Evolutionary conservation across 2,329 filamentous ascomycete species (phyloP).

Genomic region (Eurotiales sp.): DNA sequence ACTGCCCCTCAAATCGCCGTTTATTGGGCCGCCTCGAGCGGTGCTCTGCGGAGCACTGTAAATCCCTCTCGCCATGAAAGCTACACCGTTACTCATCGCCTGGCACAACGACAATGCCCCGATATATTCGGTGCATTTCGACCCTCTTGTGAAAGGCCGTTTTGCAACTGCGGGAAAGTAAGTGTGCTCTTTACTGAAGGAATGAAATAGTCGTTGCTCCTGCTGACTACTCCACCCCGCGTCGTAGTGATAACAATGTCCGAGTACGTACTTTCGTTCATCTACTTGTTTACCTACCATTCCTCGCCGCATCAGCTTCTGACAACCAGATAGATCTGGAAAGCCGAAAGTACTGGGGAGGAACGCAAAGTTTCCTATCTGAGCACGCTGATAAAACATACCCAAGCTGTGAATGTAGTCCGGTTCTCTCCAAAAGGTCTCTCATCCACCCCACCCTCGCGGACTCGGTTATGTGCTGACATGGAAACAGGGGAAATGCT

Average conservation of each 20-base stretch:
- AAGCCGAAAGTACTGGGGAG: slow-evolving; percentile 76
- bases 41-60: slow-evolving; percentile 23
- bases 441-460: slow-evolving; percentile 1
- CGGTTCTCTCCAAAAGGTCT: slow-evolving; percentile 90
- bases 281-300: neutral
- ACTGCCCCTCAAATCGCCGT: neutral
- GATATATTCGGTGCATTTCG: slow-evolving; percentile 96
- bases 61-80: slow-evolving; percentile 68
- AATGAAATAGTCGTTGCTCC: too few species aligned
- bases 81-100: slow-evolving; percentile 90
- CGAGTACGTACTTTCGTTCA: slow-evolving; percentile 57
- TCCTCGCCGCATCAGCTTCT: slow-evolving; percentile 19
- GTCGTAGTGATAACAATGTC: slow-evolving; percentile 76
- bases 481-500: slow-evolving; percentile 71
- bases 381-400: slow-evolving; percentile 87
- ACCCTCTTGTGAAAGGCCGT: slow-evolving; percentile 84
- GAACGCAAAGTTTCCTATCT: slow-evolving; percentile 88
- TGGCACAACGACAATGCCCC: slow-evolving; percentile 98
- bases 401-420: slow-evolving; percentile 96
- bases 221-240: slow-evolving; percentile 16
- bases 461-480: slow-evolving; percentile 21
- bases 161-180: too few species aligned
- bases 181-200: neutral
- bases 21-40: slow-evolving; percentile 3
- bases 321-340: slow-evolving; percentile 71